Conservation (phyloP, 306 rosid genomes). For the Betula pendula region DNA sequence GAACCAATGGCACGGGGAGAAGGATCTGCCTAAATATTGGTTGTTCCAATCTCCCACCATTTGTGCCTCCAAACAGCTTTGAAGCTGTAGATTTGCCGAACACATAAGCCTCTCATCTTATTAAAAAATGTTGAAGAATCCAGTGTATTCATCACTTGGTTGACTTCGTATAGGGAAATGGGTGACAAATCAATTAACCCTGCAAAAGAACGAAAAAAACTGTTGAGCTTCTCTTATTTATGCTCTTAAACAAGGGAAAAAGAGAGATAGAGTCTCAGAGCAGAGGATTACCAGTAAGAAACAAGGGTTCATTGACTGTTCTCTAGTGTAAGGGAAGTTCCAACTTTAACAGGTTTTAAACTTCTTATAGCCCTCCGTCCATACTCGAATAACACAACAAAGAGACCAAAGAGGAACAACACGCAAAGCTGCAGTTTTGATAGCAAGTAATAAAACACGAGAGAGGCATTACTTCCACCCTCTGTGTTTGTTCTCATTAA, state of each 20-base stretch:
- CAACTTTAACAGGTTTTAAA: constrained; percentile 68
- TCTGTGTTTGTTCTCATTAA: constrained; percentile 37
- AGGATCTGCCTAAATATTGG: constrained; percentile 20
- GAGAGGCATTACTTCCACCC: constrained; percentile 45
- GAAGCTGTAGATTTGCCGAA: constrained; percentile 7
- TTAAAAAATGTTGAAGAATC: not conserved
- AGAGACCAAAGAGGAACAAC: constrained; percentile 56
- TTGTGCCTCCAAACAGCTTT: constrained; percentile 19
- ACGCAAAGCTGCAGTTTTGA: constrained; percentile 54
- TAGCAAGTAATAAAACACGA: constrained; percentile 27
- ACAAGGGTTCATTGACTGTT: constrained; percentile 18
- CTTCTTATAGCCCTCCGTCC: constrained; percentile 46
- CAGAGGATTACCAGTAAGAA: constrained; percentile 33
- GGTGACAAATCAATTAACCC: constrained; percentile 11
- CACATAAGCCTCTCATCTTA: constrained; percentile 12
- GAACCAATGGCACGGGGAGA: not conserved
- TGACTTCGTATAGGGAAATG: not conserved
- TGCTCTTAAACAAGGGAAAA: not conserved
- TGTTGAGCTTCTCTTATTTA: not conserved
- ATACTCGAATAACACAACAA: constrained; percentile 45
- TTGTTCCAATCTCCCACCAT: constrained; percentile 4
- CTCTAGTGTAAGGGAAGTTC: constrained; percentile 42
- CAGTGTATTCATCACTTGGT: not conserved
- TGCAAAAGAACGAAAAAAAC: constrained; percentile 4
- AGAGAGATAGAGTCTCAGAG: not conserved